A percentile compares a stretch with the other conserved stretches of the same genome.
Evolutionary conservation across 2,329 filamentous ascomycete genomes (phyloP).

Genomic region (Monilinia fructicola): DNA sequence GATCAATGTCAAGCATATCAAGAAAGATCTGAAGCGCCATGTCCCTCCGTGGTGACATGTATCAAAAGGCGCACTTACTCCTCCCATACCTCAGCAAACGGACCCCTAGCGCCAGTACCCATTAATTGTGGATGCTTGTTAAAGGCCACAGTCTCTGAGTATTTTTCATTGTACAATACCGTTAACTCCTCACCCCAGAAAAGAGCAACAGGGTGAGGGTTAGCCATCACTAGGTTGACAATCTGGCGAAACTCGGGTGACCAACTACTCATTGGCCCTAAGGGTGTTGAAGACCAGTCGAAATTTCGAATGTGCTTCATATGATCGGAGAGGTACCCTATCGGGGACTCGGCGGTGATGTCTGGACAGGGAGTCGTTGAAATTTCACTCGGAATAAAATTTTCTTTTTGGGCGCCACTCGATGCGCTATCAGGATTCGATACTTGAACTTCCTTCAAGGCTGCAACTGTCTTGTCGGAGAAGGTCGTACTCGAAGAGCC

Average conservation of each 20-base stretch:
- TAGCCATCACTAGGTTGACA: constrained; percentile 78
- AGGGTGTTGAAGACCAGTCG: constrained; percentile 69
- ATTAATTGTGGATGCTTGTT: constrained; percentile 74
- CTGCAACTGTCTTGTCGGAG: constrained; percentile 17
- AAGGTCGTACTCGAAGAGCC: constrained; percentile 8
- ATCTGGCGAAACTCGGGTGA: constrained; percentile 72
- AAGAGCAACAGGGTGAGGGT: constrained; percentile 69
- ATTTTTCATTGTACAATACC: constrained; percentile 70
- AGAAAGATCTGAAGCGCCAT: neutral
- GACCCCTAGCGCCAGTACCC: constrained; percentile 47
- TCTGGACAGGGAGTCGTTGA: neutral
- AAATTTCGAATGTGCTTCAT: constrained; percentile 68
- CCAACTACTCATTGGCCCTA: constrained; percentile 68
- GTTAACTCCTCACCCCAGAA: constrained; percentile 71
- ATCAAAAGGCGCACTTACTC: constrained; percentile 39
- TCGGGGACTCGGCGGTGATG: neutral
- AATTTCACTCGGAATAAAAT: neutral
- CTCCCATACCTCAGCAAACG: constrained; percentile 74
- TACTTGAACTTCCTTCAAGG: constrained; percentile 14
- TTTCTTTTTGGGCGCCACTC: neutral
- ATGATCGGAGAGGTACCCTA: constrained; percentile 61
- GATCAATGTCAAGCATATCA: neutral
- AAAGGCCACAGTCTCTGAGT: constrained; percentile 67
- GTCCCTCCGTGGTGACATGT: neutral
- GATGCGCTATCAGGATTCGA: constrained; percentile 3